Base-by-base conservation (phyloP, 176 grass and related monocot genomes). In the Phyllostachys edulis region DNA sequence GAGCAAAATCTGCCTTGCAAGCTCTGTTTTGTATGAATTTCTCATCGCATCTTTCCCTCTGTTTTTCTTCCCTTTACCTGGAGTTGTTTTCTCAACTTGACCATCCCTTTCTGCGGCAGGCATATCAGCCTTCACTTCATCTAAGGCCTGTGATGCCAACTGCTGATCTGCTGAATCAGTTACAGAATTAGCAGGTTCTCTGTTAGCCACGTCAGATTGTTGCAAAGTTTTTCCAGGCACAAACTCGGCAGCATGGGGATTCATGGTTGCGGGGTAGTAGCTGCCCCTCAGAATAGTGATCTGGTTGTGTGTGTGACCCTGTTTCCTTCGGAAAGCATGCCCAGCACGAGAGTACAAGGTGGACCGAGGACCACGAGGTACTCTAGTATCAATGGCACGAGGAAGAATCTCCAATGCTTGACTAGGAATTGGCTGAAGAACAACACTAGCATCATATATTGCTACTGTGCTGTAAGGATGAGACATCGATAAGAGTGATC, bases 231-330 rank as follows among this genome's bases (percentile, higher is more conserved):
- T 96, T 50, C 50, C 80, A 57, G 97, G 97, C 23, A 94, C 91
- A 89, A 96, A 99, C 76, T 99, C 97, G 46, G 93, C 93, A 78
- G 97, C 97, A 84, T 96, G 93, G 79, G 97, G 97, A 75, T 99
- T 99, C 97, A 96, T 99, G 15, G 87, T 83, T 65, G 83, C 89
- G 2, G 75, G 44, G 26, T 59, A 63, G 82, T 75, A 27, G 55
- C 69, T 88, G 44, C 75, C 81, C 55, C 79, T 92, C 45, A 78
- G 6, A 86, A 90, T 61, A 77, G 67, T 81, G 72, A 78, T 98
- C 78, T 95, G 93, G 41, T 82, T 91, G 42, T 90, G 87, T 29
- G 90, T 86, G 78, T 85, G 83, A 78, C 86, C 90, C 60, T 90
- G 93, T 69, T 99, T 99, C 84, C 89, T 96, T 63, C 77, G 84